phyloP scores from a whole-genome alignment of 2,329 filamentous ascomycete genomes.

The Tolypocladium inflatum region DNA sequence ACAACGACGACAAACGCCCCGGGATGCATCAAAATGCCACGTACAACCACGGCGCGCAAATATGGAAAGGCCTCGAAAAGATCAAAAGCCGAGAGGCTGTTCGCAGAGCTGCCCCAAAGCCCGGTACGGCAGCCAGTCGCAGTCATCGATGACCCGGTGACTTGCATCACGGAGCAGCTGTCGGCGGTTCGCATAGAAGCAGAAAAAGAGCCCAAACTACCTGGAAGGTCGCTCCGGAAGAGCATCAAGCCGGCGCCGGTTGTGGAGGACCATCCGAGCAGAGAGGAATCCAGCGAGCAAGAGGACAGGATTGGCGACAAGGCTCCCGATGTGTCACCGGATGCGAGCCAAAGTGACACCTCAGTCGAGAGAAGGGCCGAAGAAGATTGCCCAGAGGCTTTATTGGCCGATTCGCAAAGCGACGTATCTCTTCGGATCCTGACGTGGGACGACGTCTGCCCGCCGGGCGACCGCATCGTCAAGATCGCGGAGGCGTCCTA shows the following conservation, averaged over 20 bases:
- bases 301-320: neutral
- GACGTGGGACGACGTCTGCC: conserved; percentile 49
- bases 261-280: conserved; percentile 2
- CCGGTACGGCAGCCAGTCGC: conserved; percentile 26
- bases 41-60: conserved; percentile 30
- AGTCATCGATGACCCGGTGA: conserved; percentile 15
- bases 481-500: conserved; percentile 61
- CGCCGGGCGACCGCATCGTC: conserved; percentile 39
- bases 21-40: conserved; percentile 29
- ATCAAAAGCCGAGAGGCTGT: conserved; percentile 36
- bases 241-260: conserved; percentile 1
- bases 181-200: conserved; percentile 19
- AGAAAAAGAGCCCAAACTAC: neutral
- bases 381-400: neutral
- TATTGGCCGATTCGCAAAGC: neutral
- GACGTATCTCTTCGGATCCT: conserved; percentile 30
- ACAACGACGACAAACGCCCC: neutral
- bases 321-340: neutral
- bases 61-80: conserved; percentile 43
- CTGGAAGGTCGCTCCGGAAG: conserved; percentile 8
- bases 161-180: conserved; percentile 24
- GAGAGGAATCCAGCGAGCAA: neutral
- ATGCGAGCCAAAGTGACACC: neutral
- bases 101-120: conserved; percentile 42
- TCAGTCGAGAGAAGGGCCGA: conserved; percentile 5